A percentile compares a stretch with the other conserved stretches of the same genome.
Conservation (phyloP, 805 yeast genomes). For the Saccharomycopsis sp. region DNA sequence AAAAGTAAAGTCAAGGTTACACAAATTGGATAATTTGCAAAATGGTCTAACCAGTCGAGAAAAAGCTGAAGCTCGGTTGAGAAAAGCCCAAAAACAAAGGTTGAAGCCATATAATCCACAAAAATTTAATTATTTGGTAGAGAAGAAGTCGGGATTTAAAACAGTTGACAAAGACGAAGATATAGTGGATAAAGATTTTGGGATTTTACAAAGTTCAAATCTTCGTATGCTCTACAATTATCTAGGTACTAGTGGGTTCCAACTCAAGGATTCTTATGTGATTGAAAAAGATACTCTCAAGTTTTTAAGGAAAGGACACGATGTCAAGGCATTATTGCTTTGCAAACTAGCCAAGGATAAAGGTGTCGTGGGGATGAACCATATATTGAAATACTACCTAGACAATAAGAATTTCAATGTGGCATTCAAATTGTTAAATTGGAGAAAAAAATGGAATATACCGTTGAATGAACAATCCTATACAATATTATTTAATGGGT, state of each 20-base stretch:
- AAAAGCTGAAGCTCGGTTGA: neutral
- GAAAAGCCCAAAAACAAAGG: neutral
- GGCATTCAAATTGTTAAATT: constrained; percentile 44
- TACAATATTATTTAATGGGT: constrained; percentile 41
- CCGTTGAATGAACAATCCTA: constrained; percentile 42
- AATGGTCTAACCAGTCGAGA: no score
- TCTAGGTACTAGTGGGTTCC: constrained; percentile 52
- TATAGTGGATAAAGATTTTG: no score
- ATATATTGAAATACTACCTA: constrained; percentile 46
- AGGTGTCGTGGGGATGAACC: constrained; percentile 58
- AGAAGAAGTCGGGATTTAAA: neutral
- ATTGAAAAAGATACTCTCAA: constrained; percentile 48
- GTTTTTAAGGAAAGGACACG: constrained; percentile 43
- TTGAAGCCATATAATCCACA: constrained; percentile 1
- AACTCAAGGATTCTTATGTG: constrained; percentile 48
- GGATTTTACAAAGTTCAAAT: constrained; percentile 25
- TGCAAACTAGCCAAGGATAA: constrained; percentile 39
- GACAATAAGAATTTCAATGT: constrained; percentile 35
- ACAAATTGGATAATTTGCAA: no score
- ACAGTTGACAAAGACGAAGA: no score
- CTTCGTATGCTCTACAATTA: constrained; percentile 43
- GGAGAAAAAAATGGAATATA: constrained; percentile 57
- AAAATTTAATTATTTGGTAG: neutral
- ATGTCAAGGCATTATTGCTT: constrained; percentile 47
- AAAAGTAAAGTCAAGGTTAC: no score